A percentile compares a stretch with the other conserved stretches of the same genome.
Evolutionary conservation across 2,329 filamentous ascomycete species (phyloP).

Genomic region (Fusarium metavorans): DNA sequence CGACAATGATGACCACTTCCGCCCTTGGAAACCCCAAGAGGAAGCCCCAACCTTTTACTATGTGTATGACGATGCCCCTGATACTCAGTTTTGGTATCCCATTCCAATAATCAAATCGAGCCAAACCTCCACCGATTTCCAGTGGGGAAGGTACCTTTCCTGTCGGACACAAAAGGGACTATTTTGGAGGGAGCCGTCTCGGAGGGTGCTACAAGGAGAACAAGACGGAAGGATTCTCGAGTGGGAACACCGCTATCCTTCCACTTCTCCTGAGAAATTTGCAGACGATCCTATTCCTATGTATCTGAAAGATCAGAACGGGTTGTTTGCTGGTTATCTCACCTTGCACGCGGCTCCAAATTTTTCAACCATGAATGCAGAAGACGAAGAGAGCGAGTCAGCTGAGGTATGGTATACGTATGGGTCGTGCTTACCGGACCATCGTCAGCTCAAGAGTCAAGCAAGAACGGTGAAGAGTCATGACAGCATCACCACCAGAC

Average conservation of each 20-base stretch:
- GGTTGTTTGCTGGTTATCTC: neutral
- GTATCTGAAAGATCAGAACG: neutral
- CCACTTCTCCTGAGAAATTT: neutral
- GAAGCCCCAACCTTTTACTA: neutral
- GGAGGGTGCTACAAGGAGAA: neutral
- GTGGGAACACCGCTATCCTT: neutral
- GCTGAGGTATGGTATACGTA: neutral
- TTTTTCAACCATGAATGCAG: neutral
- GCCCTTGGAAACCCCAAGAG: neutral
- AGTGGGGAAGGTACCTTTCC: neutral
- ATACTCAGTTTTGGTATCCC: neutral
- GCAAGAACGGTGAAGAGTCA: neutral
- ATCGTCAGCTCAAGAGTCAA: neutral
- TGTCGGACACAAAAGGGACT: neutral
- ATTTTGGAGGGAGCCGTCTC: neutral
- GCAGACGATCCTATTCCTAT: neutral
- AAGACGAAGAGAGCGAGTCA: rapidly evolving
- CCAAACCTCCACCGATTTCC: neutral
- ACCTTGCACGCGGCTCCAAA: neutral
- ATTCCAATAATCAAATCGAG: neutral
- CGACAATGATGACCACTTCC: neutral
- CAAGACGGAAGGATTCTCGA: neutral
- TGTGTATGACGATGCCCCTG: neutral
- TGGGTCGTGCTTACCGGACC: neutral
- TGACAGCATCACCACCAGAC: neutral